Evolutionary conservation across 257 asterid genomes (phyloP).

Genomic region (Thymus quinquecostatus): DNA sequence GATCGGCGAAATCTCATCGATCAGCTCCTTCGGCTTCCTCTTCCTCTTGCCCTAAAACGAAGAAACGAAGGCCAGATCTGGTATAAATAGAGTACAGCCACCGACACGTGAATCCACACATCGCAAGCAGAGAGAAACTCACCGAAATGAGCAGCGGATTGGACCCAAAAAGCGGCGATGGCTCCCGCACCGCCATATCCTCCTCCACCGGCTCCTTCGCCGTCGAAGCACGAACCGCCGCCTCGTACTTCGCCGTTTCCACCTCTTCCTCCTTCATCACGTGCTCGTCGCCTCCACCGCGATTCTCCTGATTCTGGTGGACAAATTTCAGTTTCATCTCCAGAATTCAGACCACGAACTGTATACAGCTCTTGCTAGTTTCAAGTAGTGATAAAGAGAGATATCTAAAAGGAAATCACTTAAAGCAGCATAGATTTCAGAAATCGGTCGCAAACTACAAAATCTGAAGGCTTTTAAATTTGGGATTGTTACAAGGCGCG

Average conservation of each 20-base stretch:
- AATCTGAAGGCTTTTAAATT: too few relatives aligned
- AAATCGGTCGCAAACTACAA: too few relatives aligned
- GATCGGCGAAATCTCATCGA: conserved; percentile 65
- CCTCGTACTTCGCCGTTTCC: conserved; percentile 35
- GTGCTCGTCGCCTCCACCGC: conserved; percentile 32
- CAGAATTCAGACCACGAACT: neutral
- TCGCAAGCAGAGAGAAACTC: conserved; percentile 23
- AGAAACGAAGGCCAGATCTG: conserved; percentile 57
- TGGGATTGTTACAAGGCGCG: too few relatives aligned
- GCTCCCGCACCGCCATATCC: conserved; percentile 32
- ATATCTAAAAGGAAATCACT: too few relatives aligned
- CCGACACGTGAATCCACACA: conserved; percentile 2
- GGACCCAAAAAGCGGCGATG: conserved; percentile 31
- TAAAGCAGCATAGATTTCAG: too few relatives aligned
- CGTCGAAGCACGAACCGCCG: too few relatives aligned
- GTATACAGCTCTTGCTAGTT: too few relatives aligned
- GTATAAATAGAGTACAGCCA: conserved; percentile 34
- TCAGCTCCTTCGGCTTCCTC: conserved; percentile 83
- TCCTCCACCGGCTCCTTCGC: too few relatives aligned
- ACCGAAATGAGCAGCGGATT: conserved; percentile 46
- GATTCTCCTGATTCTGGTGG: conserved; percentile 63
- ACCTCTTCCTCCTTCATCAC: conserved; percentile 38
- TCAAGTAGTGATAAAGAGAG: too few relatives aligned
- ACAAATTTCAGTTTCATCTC: conserved; percentile 73
- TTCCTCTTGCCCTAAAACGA: conserved; percentile 76